Base-by-base conservation (phyloP, 768 basidiomycete species). In the Xanthoconium stramineum region DNA sequence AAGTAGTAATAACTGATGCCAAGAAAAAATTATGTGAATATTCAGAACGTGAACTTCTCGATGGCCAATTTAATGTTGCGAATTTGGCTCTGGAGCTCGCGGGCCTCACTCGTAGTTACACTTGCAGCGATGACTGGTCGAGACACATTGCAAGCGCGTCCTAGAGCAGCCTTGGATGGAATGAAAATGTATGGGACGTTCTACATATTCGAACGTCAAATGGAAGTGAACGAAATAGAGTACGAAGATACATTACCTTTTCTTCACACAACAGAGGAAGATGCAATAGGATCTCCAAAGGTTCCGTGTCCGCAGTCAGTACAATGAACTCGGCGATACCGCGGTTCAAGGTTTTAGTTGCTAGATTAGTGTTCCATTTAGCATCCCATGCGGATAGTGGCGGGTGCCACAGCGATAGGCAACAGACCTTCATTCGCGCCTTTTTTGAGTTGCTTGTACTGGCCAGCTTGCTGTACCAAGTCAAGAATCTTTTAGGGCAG, bases 401-500 rank as follows among this genome's bases (percentile, higher is more conserved):
- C 30, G n/a, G 29, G 29, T 15, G 3, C n/a, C n/a, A 10, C 11
- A 36, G n/a, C 33, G 50, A 30, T 17, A 46, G n/a, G 17, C 15
- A 30, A 66, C 79, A 36, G 47, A 91, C 92, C 91, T 83, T 99
- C 97, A 75, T 99, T 99, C 42, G 97, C 97, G 58, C 97, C 96
- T 78, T 98, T 98, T 78, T 98, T 98, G 47, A 98, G 77, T 74
- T 98, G 95, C 77, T 98, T 98, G 80, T 96, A 97, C 74, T 94
- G 89, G n/a, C 84, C 79, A 40, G 96, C 95, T 75, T 96, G 91
- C 71, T 97, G 93, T 33, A 97, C 89, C 55, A 98, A 80, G 68
- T 98, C 96, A 52, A 99, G 82, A 67, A 98, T 97, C 94, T 96
- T 65, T 53, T 19, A 36, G 35, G 42, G 20, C 33, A 42, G 14